phyloP scores from a whole-genome alignment of 2,329 filamentous ascomycete species.

The Colletotrichum endophyticum region DNA sequence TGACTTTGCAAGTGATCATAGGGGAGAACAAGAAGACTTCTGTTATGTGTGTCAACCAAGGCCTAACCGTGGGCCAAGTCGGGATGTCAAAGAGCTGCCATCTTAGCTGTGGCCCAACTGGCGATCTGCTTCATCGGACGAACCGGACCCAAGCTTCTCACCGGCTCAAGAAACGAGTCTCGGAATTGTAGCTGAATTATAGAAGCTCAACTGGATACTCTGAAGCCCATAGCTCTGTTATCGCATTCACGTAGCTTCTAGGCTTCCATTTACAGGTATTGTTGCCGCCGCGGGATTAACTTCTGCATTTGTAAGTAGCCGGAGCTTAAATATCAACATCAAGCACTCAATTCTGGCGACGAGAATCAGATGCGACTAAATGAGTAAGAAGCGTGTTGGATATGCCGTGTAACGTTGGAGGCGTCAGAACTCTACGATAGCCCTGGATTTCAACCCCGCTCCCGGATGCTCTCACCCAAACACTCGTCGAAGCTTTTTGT shows the following conservation, averaged over 20 bases:
- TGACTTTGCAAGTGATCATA: background rate
- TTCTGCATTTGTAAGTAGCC: background rate
- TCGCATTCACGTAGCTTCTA: background rate
- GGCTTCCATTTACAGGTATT: background rate
- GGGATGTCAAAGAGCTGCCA: background rate
- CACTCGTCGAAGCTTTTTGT: background rate
- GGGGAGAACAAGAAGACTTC: background rate
- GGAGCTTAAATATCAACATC: background rate
- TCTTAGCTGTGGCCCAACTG: background rate
- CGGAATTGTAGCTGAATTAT: background rate
- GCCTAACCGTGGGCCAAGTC: background rate
- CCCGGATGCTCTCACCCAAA: background rate
- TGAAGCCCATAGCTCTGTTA: background rate
- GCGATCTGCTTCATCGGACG: background rate
- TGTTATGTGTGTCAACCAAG: background rate
- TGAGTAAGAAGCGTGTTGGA: background rate
- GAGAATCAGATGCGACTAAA: background rate
- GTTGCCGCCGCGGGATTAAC: background rate
- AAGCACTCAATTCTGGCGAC: background rate
- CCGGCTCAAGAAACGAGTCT: background rate
- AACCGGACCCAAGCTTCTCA: background rate
- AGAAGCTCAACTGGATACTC: accelerated
- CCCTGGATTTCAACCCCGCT: background rate
- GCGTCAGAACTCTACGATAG: background rate
- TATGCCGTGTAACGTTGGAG: background rate